Conservation (phyloP, 805 yeast species). For the Candida insectorum region DNA sequence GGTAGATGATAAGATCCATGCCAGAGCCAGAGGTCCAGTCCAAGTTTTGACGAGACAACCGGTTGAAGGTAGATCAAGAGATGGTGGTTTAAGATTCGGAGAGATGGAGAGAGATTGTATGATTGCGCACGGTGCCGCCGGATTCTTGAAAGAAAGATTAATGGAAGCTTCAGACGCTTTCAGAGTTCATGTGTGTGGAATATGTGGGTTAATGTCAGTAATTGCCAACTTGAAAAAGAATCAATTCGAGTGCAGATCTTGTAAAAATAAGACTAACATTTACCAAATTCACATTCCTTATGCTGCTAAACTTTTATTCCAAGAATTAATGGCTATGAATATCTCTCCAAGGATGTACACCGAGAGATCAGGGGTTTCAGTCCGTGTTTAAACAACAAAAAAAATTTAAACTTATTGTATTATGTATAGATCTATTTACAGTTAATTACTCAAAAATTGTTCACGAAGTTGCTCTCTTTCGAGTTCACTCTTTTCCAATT, state of each 20-base stretch:
- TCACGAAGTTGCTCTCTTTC: slow-evolving; percentile 31
- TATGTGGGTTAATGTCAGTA: slow-evolving; percentile 97
- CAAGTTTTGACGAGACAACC: slow-evolving; percentile 98
- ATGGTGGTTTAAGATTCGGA: slow-evolving; percentile 98
- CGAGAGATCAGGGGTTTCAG: slow-evolving; percentile 68
- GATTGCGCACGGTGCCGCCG: slow-evolving; percentile 99
- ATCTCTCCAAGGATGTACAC: slow-evolving; percentile 96
- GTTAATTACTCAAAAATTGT: slow-evolving; percentile 25
- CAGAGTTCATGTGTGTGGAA: slow-evolving; percentile 96
- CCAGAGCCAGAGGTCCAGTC: slow-evolving; percentile 98
- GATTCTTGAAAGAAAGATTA: slow-evolving; percentile 93
- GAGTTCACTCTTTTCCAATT: slow-evolving; percentile 33
- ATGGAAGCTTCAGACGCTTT: slow-evolving; percentile 99
- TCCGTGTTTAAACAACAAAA: slow-evolving; percentile 18
- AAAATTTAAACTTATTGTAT: too few species aligned
- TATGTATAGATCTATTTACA: not conserved
- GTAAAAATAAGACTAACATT: slow-evolving; percentile 97
- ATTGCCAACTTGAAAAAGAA: slow-evolving; percentile 96
- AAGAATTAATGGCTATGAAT: slow-evolving; percentile 99
- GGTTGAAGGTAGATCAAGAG: slow-evolving; percentile 98
- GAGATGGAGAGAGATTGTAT: slow-evolving; percentile 99
- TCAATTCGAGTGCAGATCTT: slow-evolving; percentile 97
- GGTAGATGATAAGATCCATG: slow-evolving; percentile 99
- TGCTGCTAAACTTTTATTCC: slow-evolving; percentile 97
- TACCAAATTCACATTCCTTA: slow-evolving; percentile 97